Base-by-base conservation (phyloP, 495 filamentous ascomycete species). In the Penicillium canescens region DNA sequence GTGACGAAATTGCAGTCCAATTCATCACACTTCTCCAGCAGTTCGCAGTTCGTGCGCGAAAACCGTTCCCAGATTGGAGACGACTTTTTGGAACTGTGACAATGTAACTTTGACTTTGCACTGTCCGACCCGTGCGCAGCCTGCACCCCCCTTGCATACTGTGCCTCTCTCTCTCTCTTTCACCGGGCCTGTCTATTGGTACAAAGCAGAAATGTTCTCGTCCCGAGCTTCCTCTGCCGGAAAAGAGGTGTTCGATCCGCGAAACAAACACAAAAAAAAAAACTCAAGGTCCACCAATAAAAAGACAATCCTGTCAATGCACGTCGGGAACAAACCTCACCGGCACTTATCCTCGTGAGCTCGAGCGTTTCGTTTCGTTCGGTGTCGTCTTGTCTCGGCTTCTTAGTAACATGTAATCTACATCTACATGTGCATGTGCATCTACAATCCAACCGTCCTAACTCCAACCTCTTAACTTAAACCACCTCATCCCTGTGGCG, bases 111-210 rank as follows among this genome's bases (percentile, higher is more conserved):
- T 14, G 36, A 4, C 28, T 42, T 26, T 42, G 49, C 40, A 31
- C 28, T 31, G 3, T 31, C 16, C n/a, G 46, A 56, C 46, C 59
- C 49, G 52, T 62, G 52, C 52, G 42, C 52, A 38, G 50, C 26
- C 36, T 54, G 42, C 47, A 51, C 52, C 46, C 55, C 55, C 62
- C 62, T 62, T 65, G 59, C 62, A 59, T 62, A 44, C n/a, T 31
- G 31, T 26, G 37, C 41, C n/a, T 38, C 41, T 23, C 20, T 13
- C 36, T 36, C 41, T 49, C 46, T 26, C 51, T 59, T 35, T 31
- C 28, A 31, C 28, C 28, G 43, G 23, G 43, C 21, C 43, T 16
- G 43, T 47, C 40, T 14, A 56, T 54, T 53, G 24, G 41, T 36
- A 47, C 36, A 40, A 40, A 52, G 54, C 41, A 35, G 24, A 42